These are phyloP conservation scores for Casuarina equisetifolia DNA, from an alignment of 306 rosid genomes.

Conservation along the genomic window DNA sequence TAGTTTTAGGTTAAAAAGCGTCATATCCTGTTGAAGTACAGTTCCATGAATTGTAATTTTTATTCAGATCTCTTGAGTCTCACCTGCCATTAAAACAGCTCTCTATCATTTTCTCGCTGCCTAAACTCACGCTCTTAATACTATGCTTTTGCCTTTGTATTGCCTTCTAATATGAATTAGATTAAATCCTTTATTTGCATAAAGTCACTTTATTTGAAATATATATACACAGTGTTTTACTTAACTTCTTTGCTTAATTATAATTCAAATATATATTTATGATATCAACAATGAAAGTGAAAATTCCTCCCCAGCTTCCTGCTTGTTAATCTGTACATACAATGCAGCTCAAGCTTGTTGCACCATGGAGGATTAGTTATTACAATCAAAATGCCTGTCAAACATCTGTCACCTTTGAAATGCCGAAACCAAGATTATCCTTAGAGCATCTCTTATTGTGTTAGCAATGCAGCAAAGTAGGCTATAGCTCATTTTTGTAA, in stretches of 20 bases:
- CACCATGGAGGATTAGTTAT: not conserved
- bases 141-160: not conserved
- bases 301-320: not conserved
- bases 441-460: not conserved
- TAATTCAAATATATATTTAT: not conserved
- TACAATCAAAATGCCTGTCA: not conserved
- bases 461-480: not conserved
- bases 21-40: not conserved
- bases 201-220: not conserved
- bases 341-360: not conserved
- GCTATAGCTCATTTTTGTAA: not conserved
- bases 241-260: not conserved
- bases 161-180: not conserved
- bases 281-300: not conserved
- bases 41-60: not conserved
- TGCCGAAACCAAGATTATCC: not conserved
- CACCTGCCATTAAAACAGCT: not conserved
- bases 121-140: not conserved
- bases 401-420: not conserved
- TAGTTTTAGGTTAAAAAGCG: not conserved
- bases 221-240: not conserved
- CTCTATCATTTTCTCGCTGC: not conserved
- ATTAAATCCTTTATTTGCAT: not conserved
- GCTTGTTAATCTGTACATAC: not conserved
- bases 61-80: not conserved